phyloP scores from a whole-genome alignment of 768 basidiomycete genomes.

The Porphyrellus cyaneotinctus region DNA sequence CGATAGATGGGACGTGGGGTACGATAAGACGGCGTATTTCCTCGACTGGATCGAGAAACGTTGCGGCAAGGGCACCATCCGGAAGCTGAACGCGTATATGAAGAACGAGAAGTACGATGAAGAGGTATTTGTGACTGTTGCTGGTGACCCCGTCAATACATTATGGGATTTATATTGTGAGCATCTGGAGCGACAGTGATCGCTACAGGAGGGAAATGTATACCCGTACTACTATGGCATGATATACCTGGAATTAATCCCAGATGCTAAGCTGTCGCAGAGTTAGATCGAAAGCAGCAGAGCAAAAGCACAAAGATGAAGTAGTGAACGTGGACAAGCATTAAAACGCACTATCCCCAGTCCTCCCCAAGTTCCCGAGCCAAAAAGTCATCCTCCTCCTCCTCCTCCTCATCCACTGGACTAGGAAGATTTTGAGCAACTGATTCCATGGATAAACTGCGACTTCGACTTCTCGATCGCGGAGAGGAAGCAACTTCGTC shows the following conservation, averaged over 20 bases:
- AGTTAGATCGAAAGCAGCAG: slow-evolving; percentile 19
- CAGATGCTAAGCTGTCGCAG: slow-evolving; percentile 18
- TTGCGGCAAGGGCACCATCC: slow-evolving; percentile 51
- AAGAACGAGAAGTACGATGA: slow-evolving; percentile 47
- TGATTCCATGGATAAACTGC: slow-evolving; percentile 10
- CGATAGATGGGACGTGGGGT: slow-evolving; percentile 70
- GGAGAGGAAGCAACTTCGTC: slow-evolving; percentile 39
- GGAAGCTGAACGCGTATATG: slow-evolving; percentile 54
- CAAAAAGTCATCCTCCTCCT: slow-evolving; percentile 77
- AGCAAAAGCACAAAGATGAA: neutral
- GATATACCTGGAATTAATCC: slow-evolving; percentile 1
- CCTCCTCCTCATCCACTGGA: slow-evolving; percentile 41
- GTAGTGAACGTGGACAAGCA: slow-evolving; percentile 1
- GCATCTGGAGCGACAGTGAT: slow-evolving; percentile 27
- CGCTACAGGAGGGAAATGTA: neutral
- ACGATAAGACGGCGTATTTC: slow-evolving; percentile 71
- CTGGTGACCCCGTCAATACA: slow-evolving; percentile 48
- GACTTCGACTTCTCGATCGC: slow-evolving; percentile 23
- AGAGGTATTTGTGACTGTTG: slow-evolving; percentile 47
- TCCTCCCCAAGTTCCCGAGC: slow-evolving; percentile 77
- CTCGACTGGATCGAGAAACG: slow-evolving; percentile 60
- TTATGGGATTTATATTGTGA: slow-evolving; percentile 58
- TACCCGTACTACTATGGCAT: neutral
- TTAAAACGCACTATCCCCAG: slow-evolving; percentile 50
- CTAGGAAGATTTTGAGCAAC: slow-evolving; percentile 15